phyloP scores from a whole-genome alignment of 129 eudicot genomes.

The Escallonia herrerae region DNA sequence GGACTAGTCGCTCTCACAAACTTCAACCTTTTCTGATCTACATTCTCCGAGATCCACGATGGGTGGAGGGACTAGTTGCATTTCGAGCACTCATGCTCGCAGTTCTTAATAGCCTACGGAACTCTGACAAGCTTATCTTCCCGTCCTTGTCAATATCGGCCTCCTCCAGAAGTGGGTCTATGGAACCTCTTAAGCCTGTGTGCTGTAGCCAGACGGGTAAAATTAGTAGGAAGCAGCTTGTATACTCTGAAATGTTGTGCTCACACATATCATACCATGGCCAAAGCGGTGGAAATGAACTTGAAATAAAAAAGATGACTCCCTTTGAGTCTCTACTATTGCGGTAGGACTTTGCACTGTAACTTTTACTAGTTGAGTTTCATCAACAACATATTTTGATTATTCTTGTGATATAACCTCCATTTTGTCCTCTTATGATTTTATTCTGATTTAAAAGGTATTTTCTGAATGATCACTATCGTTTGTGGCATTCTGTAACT shows the following conservation, averaged over 20 bases:
- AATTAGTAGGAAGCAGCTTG: not conserved
- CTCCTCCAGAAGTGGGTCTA: conserved; percentile 81
- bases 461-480: no score
- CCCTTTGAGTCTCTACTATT: no score
- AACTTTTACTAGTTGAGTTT: no score
- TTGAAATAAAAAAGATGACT: no score
- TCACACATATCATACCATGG: not conserved
- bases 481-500: no score
- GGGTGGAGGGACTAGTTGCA: conserved; percentile 37
- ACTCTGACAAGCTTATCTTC: conserved; percentile 76
- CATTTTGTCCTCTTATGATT: no score
- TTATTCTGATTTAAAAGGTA: no score
- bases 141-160: conserved; percentile 98
- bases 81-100: conserved; percentile 58
- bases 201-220: conserved; percentile 39
- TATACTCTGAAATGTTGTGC: not conserved
- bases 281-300: no score
- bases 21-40: conserved; percentile 3
- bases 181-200: conserved; percentile 77
- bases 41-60: conserved; percentile 20
- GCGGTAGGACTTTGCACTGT: no score
- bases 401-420: no score
- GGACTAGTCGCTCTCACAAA: conserved; percentile 28
- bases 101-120: conserved; percentile 82
- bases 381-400: no score